A percentile compares a stretch with the other conserved stretches of the same genome.
phyloP scores from a whole-genome alignment of 2,329 filamentous ascomycete species.

The Colletotrichum godetiae region DNA sequence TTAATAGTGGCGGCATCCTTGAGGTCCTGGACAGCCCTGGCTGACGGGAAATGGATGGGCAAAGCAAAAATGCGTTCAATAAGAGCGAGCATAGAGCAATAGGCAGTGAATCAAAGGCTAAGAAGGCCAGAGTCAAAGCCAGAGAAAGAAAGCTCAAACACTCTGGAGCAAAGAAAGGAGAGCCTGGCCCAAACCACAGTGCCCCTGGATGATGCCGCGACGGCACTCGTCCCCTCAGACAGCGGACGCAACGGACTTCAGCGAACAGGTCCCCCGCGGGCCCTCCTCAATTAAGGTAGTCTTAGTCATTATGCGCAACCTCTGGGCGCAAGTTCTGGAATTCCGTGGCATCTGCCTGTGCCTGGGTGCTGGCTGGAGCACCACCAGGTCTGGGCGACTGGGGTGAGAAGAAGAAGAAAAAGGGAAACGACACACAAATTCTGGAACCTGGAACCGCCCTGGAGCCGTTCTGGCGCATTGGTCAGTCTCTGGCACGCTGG shows the following conservation, averaged over 20 bases:
- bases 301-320: constrained; percentile 27
- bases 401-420: background rate
- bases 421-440: background rate
- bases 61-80: background rate
- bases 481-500: constrained; percentile 7
- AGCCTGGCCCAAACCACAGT: background rate
- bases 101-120: too few relatives aligned
- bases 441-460: background rate
- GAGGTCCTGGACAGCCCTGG: constrained; percentile 17
- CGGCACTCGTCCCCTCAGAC: background rate
- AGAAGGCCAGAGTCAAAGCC: background rate
- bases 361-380: background rate
- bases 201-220: background rate
- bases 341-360: background rate
- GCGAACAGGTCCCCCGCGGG: constrained; percentile 11
- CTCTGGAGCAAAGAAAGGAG: background rate
- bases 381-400: background rate
- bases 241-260: constrained; percentile 5
- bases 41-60: constrained; percentile 11
- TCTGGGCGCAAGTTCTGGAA: constrained; percentile 11
- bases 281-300: constrained; percentile 15
- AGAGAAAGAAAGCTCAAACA: background rate
- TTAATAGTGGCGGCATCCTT: constrained; percentile 33
- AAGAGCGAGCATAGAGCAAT: too few relatives aligned
- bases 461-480: constrained; percentile 5